A percentile compares a stretch with the other conserved stretches of the same genome.
These are phyloP conservation scores for Tylopilus intermedius DNA, from an alignment of 768 basidiomycete species.

Conservation along the genomic window DNA sequence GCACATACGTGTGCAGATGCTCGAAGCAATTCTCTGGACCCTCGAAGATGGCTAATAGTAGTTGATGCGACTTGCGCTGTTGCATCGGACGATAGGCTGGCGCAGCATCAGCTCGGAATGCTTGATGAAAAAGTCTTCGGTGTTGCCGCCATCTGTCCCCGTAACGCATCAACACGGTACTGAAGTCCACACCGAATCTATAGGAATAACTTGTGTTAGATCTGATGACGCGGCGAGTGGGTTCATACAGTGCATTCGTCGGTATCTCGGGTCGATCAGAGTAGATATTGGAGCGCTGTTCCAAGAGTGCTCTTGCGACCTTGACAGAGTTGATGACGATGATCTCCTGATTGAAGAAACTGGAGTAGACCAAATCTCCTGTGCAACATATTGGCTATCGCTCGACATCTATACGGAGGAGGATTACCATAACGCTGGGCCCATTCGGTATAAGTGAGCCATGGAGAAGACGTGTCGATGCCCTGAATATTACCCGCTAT, in stretches of 20 bases:
- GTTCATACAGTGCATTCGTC: constrained; percentile 15
- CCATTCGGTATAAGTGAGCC: constrained; percentile 21
- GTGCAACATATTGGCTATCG: background rate
- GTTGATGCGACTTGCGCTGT: constrained; percentile 23
- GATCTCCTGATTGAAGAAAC: constrained; percentile 21
- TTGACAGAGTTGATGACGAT: constrained; percentile 27
- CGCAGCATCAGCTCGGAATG: constrained; percentile 26
- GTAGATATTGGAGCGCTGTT: constrained; percentile 25
- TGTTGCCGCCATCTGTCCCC: constrained; percentile 35
- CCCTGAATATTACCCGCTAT: constrained; percentile 19
- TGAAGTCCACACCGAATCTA: constrained; percentile 33
- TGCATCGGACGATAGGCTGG: constrained; percentile 31
- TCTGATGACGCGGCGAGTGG: background rate
- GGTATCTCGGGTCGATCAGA: constrained; percentile 30
- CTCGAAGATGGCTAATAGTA: constrained; percentile 27
- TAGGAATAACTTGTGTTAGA: background rate
- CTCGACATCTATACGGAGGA: no score
- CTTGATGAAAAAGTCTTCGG: constrained; percentile 34
- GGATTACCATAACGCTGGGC: constrained; percentile 13
- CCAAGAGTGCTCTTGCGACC: constrained; percentile 24
- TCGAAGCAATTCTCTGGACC: constrained; percentile 20
- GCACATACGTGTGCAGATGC: constrained; percentile 19
- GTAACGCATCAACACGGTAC: constrained; percentile 32
- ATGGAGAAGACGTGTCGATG: constrained; percentile 6
- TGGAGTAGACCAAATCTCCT: constrained; percentile 27